These are phyloP conservation scores for Colletotrichum phormii DNA, from an alignment of 2,329 filamentous ascomycete genomes.

Conservation along the genomic window DNA sequence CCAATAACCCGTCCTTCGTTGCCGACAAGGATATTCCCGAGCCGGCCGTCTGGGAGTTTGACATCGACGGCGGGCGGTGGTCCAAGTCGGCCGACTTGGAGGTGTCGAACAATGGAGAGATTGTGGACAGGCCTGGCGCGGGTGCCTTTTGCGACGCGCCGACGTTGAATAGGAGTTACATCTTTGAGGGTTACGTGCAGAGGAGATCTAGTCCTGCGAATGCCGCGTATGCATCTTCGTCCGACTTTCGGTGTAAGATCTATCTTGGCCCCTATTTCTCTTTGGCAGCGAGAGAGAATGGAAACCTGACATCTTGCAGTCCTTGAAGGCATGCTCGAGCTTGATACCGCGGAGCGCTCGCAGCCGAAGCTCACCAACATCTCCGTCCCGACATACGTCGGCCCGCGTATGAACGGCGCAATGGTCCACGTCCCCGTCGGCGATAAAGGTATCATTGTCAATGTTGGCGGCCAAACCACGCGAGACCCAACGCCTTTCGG, in stretches of 20 bases:
- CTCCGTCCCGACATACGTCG: slow-evolving; percentile 37
- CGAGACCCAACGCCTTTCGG: slow-evolving; percentile 31
- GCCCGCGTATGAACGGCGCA: slow-evolving; percentile 40
- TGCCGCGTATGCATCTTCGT: slow-evolving; percentile 13
- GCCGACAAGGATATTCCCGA: slow-evolving; percentile 26
- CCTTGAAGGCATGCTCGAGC: slow-evolving; percentile 37
- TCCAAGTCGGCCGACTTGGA: slow-evolving; percentile 5
- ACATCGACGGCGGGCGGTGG: slow-evolving; percentile 22
- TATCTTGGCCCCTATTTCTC: no score
- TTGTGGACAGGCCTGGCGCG: slow-evolving; percentile 33
- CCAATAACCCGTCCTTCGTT: slow-evolving; percentile 32
- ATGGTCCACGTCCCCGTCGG: slow-evolving; percentile 39
- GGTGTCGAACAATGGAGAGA: slow-evolving; percentile 26
- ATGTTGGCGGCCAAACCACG: slow-evolving; percentile 37
- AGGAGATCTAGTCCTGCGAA: slow-evolving; percentile 34
- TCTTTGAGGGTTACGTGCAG: slow-evolving; percentile 38
- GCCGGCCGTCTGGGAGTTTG: slow-evolving; percentile 24
- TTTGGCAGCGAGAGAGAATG: not conserved
- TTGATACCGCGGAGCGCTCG: slow-evolving; percentile 27
- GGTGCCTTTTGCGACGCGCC: slow-evolving; percentile 38
- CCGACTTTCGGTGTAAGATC: slow-evolving; percentile 33
- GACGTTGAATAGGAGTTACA: slow-evolving; percentile 35
- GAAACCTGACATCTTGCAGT: not conserved
- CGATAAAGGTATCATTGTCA: slow-evolving; percentile 35
- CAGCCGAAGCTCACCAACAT: slow-evolving; percentile 39